Evolutionary conservation across 148 eudicot genomes (phyloP).

Genomic region (Vaccinium darrowii): DNA sequence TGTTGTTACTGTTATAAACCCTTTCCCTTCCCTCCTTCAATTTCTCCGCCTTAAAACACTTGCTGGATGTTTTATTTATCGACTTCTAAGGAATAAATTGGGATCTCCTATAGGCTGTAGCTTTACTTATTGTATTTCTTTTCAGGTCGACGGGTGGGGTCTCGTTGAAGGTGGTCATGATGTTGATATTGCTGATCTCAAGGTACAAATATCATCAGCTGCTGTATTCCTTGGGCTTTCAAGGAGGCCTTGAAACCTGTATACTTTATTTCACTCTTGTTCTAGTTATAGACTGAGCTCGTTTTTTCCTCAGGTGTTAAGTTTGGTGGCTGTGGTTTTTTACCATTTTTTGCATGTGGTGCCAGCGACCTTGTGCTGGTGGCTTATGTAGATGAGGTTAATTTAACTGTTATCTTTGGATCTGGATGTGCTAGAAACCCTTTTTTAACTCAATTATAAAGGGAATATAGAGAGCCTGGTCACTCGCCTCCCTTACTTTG

Average conservation of each 20-base stretch:
- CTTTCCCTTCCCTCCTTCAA: neutral
- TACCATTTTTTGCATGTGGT: neutral
- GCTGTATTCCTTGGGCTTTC: conserved; percentile 82
- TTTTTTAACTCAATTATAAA: conserved; percentile 2
- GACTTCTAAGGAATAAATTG: neutral
- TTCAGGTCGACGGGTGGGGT: conserved; percentile 89
- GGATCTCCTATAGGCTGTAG: neutral
- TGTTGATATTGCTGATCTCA: conserved; percentile 87
- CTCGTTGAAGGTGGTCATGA: conserved; percentile 99
- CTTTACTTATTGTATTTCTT: neutral
- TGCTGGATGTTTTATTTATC: neutral
- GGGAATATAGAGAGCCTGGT: neutral
- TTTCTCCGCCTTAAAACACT: neutral
- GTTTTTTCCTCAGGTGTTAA: conserved; percentile 9
- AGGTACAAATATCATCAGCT: conserved; percentile 81
- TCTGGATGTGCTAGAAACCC: neutral
- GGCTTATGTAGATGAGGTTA: conserved; percentile 1
- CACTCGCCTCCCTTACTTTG: neutral
- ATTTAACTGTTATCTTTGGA: neutral
- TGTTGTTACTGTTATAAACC: conserved; percentile 18
- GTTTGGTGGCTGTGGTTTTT: conserved; percentile 2
- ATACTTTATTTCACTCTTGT: neutral
- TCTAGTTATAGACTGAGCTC: conserved; percentile 1
- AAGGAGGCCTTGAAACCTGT: conserved; percentile 35
- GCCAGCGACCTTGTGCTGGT: neutral